phyloP scores from a whole-genome alignment of 2,329 filamentous ascomycete species.

The Cladophialophora exuberans region DNA sequence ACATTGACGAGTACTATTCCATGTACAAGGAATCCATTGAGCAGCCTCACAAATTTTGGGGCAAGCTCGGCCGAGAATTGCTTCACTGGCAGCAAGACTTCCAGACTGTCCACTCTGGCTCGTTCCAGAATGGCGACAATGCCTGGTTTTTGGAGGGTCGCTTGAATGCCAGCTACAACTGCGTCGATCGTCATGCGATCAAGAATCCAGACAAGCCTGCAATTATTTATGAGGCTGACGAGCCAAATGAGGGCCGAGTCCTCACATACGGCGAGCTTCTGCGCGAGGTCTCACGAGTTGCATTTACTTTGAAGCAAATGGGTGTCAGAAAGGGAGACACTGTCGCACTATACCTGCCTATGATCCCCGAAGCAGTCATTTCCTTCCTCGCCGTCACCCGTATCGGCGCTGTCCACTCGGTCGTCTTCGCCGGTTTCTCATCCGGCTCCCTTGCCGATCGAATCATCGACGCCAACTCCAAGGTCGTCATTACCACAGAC shows the following conservation, averaged over 20 bases:
- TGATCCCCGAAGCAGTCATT: constrained; percentile 95
- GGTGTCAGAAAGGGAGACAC: constrained; percentile 97
- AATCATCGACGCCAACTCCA: constrained; percentile 86
- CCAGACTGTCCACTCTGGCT: constrained; percentile 80
- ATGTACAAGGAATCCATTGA: constrained; percentile 83
- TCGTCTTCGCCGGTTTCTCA: constrained; percentile 97
- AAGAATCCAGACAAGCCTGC: constrained; percentile 90
- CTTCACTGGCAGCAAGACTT: constrained; percentile 91
- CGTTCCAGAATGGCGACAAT: constrained; percentile 76
- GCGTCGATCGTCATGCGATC: constrained; percentile 93
- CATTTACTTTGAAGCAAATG: constrained; percentile 89
- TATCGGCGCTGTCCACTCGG: constrained; percentile 94
- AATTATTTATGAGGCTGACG: constrained; percentile 98
- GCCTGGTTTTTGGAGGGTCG: constrained; percentile 95
- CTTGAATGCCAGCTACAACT: constrained; percentile 96
- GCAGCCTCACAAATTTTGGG: constrained; percentile 90
- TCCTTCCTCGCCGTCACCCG: constrained; percentile 88
- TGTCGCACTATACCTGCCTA: constrained; percentile 94
- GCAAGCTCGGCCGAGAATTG: constrained; percentile 78
- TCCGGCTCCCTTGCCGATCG: constrained; percentile 94
- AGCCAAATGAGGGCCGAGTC: constrained; percentile 80
- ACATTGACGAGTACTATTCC: constrained; percentile 64
- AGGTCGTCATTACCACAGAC: constrained; percentile 94
- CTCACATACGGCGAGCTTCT: constrained; percentile 94
- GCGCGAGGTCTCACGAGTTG: constrained; percentile 83